Conservation (phyloP, 306 rosid genomes). For the Pyrus communis region DNA sequence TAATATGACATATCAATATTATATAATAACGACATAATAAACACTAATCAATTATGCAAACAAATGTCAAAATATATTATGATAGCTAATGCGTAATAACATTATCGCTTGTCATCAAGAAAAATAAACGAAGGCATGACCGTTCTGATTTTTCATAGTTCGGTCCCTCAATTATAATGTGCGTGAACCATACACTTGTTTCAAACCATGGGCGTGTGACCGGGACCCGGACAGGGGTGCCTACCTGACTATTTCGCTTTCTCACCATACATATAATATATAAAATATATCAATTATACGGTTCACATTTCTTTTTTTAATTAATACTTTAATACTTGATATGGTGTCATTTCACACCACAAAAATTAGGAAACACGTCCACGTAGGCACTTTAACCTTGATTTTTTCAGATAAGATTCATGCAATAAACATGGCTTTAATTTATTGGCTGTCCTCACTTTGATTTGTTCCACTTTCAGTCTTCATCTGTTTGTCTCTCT, state of each 20-base stretch:
- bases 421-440: not conserved
- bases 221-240: not conserved
- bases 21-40: too few relatives aligned
- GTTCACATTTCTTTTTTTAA: not conserved
- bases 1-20: too few relatives aligned
- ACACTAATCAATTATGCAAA: too few relatives aligned
- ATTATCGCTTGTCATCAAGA: too few relatives aligned
- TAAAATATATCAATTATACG: not conserved
- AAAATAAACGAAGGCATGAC: too few relatives aligned
- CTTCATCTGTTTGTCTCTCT: not conserved
- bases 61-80: too few relatives aligned
- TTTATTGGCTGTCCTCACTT: conserved; percentile 15
- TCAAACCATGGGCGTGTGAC: not conserved
- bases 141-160: too few relatives aligned
- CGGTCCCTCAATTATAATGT: too few relatives aligned
- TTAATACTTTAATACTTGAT: not conserved
- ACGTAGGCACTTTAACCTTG: not conserved
- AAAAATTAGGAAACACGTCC: not conserved
- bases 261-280: not conserved
- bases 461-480: conserved; percentile 7
- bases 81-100: too few relatives aligned
- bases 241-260: not conserved
- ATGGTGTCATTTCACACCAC: conserved; percentile 31
- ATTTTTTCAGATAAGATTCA: conserved; percentile 7
- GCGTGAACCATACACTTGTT: too few relatives aligned